Conservation (phyloP, 73 alveolate genomes). For the Paramecium caudatum region DNA sequence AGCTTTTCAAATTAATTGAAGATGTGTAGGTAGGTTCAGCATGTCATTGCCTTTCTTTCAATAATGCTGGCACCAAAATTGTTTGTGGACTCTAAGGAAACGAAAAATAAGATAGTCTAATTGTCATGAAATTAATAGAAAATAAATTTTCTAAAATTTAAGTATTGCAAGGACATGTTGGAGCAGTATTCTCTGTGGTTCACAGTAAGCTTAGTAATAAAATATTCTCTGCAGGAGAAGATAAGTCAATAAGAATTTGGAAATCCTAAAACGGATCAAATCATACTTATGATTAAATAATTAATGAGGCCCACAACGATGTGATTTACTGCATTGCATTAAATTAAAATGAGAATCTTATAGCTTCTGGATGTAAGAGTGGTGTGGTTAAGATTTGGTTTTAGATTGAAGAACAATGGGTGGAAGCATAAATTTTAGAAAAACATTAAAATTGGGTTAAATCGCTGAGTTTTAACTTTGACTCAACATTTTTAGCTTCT, state of each 20-base stretch:
- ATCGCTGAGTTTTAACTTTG: conserved; percentile 34
- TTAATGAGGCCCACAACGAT: conserved; percentile 20
- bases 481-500: conserved; percentile 1
- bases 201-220: neutral
- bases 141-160: neutral
- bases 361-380: conserved; percentile 14
- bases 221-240: conserved; percentile 22
- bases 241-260: conserved; percentile 11
- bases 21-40: neutral
- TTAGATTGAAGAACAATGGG: neutral
- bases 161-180: neutral
- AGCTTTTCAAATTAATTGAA: neutral
- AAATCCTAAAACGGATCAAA: neutral
- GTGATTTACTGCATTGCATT: neutral
- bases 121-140: neutral
- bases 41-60: neutral
- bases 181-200: neutral
- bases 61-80: neutral
- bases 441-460: neutral
- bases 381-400: neutral
- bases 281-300: conserved; percentile 1
- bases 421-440: neutral
- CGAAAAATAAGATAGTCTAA: neutral
- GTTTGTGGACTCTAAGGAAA: conserved; percentile 34
- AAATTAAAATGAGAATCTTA: neutral